Evolutionary conservation across 1,139 yeast species (phyloP).

Genomic region (Tardiomyces digboiensis): DNA sequence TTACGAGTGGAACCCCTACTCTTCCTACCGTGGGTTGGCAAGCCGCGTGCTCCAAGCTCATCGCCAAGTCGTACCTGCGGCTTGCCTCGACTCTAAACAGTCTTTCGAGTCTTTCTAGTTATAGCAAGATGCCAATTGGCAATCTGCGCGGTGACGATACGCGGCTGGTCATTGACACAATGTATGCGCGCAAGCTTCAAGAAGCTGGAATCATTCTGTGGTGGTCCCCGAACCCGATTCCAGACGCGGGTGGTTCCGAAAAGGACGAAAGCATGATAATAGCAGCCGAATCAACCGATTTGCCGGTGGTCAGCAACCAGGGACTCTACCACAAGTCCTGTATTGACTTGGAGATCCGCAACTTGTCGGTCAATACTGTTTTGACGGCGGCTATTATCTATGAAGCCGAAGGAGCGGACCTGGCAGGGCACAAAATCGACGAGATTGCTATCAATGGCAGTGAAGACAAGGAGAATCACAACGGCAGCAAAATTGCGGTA

Average conservation of each 20-base stretch:
- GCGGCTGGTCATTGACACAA: conserved; percentile 73
- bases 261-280: conserved; percentile 37
- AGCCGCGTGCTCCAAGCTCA: conserved; percentile 50
- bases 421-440: conserved; percentile 38
- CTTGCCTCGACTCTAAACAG: conserved; percentile 69
- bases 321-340: conserved; percentile 75
- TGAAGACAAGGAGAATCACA: neutral
- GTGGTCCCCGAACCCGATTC: conserved; percentile 84
- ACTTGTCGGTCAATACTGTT: conserved; percentile 76
- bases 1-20: conserved; percentile 41
- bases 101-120: conserved; percentile 54
- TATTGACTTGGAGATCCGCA: conserved; percentile 69
- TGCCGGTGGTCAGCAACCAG: conserved; percentile 69
- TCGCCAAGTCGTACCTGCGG: conserved; percentile 63
- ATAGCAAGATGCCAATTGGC: conserved; percentile 78
- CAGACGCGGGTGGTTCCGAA: conserved; percentile 84
- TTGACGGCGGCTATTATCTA: conserved; percentile 75
- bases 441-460: conserved; percentile 21
- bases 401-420: conserved; percentile 85
- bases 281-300: conserved; percentile 51
- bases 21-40: conserved; percentile 91
- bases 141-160: conserved; percentile 70
- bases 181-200: conserved; percentile 69
- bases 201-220: conserved; percentile 67
- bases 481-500: neutral